Conservation (phyloP, 1,284 basidiomycete genomes). For the Ganoderma multipileum region DNA sequence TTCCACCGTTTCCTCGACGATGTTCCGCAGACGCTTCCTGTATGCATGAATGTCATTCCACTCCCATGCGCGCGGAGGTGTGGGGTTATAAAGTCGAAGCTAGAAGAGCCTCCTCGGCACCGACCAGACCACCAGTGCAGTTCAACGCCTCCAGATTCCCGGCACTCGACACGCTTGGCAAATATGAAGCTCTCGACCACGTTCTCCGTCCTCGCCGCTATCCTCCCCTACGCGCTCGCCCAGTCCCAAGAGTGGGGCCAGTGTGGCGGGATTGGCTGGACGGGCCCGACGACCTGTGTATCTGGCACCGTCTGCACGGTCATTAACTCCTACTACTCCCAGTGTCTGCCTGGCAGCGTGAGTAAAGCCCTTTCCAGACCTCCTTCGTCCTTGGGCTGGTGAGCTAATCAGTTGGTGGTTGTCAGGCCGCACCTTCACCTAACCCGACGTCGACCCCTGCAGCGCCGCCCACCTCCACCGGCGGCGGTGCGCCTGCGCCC, state of each 20-base stretch:
- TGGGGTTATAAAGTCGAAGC: conserved; percentile 23
- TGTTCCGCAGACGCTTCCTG: conserved; percentile 15
- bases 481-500: conserved; percentile 27
- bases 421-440: conserved; percentile 21
- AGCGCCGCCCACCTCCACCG: conserved; percentile 10
- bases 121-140: conserved; percentile 5
- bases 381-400: neutral
- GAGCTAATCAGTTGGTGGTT: neutral
- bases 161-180: conserved; percentile 3
- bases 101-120: conserved; percentile 20
- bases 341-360: conserved; percentile 40
- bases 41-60: neutral
- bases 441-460: conserved; percentile 13
- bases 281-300: conserved; percentile 44
- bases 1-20: conserved; percentile 30
- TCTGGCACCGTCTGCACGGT: conserved; percentile 38
- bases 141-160: neutral
- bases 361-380: neutral
- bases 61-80: neutral
- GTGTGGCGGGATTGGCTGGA: conserved; percentile 47
- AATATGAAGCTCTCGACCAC: conserved; percentile 38
- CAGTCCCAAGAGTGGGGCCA: conserved; percentile 44
- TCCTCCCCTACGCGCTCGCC: conserved; percentile 39
- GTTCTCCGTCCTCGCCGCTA: conserved; percentile 37
- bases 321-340: conserved; percentile 42